phyloP scores from a whole-genome alignment of 768 basidiomycete species.

The Hemileccinum rubropunctum region DNA sequence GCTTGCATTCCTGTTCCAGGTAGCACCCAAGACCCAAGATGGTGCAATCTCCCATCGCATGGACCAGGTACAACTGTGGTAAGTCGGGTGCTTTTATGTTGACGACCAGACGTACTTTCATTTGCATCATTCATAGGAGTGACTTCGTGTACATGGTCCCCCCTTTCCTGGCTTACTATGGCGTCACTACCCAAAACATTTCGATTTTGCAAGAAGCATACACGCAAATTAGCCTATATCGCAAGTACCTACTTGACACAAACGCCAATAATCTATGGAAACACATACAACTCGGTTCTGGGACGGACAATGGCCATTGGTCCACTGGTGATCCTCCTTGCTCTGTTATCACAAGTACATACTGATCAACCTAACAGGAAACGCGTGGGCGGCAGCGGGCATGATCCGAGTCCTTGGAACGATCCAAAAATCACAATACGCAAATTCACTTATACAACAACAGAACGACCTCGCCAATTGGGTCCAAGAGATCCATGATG shows the following conservation, averaged over 20 bases:
- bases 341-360: neutral
- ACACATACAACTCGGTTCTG: constrained; percentile 66
- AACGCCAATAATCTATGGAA: constrained; percentile 61
- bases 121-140: constrained; percentile 43
- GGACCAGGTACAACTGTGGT: constrained; percentile 73
- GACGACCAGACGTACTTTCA: neutral
- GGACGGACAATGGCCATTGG: constrained; percentile 72
- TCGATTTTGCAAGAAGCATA: constrained; percentile 63
- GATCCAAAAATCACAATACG: constrained; percentile 59
- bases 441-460: constrained; percentile 47
- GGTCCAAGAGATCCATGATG: constrained; percentile 69
- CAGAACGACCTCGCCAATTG: constrained; percentile 59
- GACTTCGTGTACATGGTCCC: constrained; percentile 87
- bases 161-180: constrained; percentile 86
- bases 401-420: constrained; percentile 82
- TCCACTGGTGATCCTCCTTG: constrained; percentile 54
- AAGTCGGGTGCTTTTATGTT: neutral
- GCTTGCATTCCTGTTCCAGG: constrained; percentile 55
- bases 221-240: constrained; percentile 70
- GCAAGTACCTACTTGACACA: constrained; percentile 56
- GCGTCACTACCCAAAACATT: constrained; percentile 54
- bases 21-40: constrained; percentile 60
- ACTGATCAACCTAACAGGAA: constrained; percentile 46
- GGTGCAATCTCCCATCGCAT: constrained; percentile 82
- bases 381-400: constrained; percentile 87